A percentile compares a stretch with the other conserved stretches of the same genome.
Conservation (phyloP, 2,329 filamentous ascomycete genomes). For the Orbilia brochopaga region DNA sequence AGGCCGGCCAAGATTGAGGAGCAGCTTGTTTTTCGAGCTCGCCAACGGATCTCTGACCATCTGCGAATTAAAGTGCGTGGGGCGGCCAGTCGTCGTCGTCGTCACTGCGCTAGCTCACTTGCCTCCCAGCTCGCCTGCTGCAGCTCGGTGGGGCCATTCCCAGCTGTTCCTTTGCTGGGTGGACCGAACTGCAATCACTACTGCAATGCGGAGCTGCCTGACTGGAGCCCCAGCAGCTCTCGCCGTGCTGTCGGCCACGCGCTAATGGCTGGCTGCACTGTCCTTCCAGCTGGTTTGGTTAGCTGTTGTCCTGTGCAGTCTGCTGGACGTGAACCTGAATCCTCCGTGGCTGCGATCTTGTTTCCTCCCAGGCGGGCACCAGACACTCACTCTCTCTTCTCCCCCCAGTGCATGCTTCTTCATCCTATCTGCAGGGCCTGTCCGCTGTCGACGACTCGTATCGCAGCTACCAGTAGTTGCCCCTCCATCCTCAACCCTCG, state of each 20-base stretch:
- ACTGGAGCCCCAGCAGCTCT: not conserved
- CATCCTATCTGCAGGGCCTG: not conserved
- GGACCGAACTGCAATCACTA: not conserved
- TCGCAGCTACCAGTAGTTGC: too few species aligned
- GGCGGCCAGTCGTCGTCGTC: too few species aligned
- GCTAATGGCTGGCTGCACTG: conserved; percentile 29
- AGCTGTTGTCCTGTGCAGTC: not conserved
- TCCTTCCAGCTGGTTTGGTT: not conserved
- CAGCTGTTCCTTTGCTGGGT: not conserved
- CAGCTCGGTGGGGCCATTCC: not conserved
- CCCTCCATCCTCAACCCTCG: not conserved
- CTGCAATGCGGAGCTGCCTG: not conserved
- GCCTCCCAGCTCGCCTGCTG: too few species aligned
- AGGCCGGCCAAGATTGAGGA: not conserved
- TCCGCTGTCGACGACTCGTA: not conserved
- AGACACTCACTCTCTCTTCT: not conserved
- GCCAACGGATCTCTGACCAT: too few species aligned
- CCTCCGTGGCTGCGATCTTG: conserved; percentile 11
- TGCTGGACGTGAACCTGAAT: not conserved
- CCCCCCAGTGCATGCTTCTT: not conserved
- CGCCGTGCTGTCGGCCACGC: conserved; percentile 20
- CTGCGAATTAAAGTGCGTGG: too few species aligned
- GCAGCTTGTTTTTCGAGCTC: too few species aligned
- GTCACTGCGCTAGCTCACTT: too few species aligned
- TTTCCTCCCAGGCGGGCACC: not conserved